phyloP scores from a whole-genome alignment of 2,329 filamentous ascomycete genomes.

The Hirsutella minnesotensis region DNA sequence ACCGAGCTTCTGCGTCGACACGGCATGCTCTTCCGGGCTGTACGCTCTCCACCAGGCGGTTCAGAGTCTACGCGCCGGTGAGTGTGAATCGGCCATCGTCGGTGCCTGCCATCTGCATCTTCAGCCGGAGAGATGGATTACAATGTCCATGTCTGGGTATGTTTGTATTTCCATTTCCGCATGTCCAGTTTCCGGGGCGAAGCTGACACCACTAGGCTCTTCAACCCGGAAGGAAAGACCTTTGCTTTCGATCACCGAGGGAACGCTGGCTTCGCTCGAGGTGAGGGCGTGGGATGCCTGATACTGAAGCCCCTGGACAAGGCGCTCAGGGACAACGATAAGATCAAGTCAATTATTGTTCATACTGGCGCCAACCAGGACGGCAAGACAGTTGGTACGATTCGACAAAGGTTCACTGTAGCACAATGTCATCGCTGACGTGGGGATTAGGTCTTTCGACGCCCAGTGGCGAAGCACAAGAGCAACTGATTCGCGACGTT shows the following conservation, averaged over 20 bases:
- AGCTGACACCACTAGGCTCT: constrained; percentile 9
- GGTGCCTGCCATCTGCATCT: constrained; percentile 35
- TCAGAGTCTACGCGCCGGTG: constrained; percentile 33
- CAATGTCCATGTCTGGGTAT: constrained; percentile 19
- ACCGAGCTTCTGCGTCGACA: constrained; percentile 39
- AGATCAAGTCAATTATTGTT: constrained; percentile 37
- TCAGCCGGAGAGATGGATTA: constrained; percentile 25
- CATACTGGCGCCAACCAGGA: constrained; percentile 42
- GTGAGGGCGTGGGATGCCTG: constrained; percentile 44
- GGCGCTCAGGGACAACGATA: constrained; percentile 42
- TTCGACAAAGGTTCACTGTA: background rate
- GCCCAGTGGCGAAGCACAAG: constrained; percentile 39
- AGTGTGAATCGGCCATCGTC: constrained; percentile 33
- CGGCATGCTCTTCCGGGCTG: constrained; percentile 39
- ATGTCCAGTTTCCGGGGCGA: too few relatives aligned
- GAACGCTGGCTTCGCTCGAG: constrained; percentile 43
- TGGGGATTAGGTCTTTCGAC: constrained; percentile 36
- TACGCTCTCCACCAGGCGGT: constrained; percentile 37
- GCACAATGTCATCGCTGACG: background rate
- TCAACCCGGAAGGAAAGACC: constrained; percentile 39
- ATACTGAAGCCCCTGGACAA: constrained; percentile 44
- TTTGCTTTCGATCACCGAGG: constrained; percentile 24
- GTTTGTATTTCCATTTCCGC: background rate
- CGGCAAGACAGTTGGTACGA: constrained; percentile 26
- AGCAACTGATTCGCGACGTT: constrained; percentile 22